These are phyloP conservation scores for Sphaerobolus stellatus DNA, from an alignment of 1,284 basidiomycete species.

Conservation along the genomic window DNA sequence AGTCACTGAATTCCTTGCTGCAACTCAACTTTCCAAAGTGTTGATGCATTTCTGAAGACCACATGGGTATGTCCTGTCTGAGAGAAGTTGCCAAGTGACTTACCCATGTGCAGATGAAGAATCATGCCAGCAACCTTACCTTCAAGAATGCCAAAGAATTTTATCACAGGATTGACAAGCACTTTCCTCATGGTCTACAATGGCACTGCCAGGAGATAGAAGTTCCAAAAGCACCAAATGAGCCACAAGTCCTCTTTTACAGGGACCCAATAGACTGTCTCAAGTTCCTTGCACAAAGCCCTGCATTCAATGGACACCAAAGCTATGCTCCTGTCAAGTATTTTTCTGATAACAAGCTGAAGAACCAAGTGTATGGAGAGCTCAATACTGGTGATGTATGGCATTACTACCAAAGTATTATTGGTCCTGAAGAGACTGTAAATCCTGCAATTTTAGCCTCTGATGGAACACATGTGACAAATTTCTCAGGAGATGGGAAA, in stretches of 20 bases:
- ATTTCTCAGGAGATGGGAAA: conserved; percentile 12
- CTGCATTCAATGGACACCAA: conserved; percentile 2
- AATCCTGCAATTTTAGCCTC: background rate
- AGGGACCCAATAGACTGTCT: conserved; percentile 6
- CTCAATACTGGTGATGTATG: conserved; percentile 4
- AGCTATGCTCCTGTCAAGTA: background rate
- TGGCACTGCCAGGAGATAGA: conserved; percentile 2
- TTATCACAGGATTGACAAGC: background rate
- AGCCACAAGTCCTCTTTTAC: background rate
- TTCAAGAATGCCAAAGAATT: conserved; percentile 2
- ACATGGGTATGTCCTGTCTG: background rate
- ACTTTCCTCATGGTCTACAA: conserved; percentile 4
- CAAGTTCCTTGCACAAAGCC: background rate
- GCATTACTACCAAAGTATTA: background rate
- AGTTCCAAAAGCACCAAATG: conserved; percentile 5
- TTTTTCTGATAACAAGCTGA: background rate
- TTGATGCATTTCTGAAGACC: conserved; percentile 1
- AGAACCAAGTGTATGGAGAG: conserved; percentile 2
- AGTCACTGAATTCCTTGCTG: conserved; percentile 1
- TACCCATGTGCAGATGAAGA: background rate
- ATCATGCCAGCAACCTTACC: background rate
- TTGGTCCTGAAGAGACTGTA: background rate
- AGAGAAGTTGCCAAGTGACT: background rate
- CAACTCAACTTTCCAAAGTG: background rate
- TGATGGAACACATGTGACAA: conserved; percentile 9